A percentile compares a stretch with the other conserved stretches of the same genome.
Evolutionary conservation across 1,284 basidiomycete species (phyloP).

Genomic region (Apiotrichum sp.): DNA sequence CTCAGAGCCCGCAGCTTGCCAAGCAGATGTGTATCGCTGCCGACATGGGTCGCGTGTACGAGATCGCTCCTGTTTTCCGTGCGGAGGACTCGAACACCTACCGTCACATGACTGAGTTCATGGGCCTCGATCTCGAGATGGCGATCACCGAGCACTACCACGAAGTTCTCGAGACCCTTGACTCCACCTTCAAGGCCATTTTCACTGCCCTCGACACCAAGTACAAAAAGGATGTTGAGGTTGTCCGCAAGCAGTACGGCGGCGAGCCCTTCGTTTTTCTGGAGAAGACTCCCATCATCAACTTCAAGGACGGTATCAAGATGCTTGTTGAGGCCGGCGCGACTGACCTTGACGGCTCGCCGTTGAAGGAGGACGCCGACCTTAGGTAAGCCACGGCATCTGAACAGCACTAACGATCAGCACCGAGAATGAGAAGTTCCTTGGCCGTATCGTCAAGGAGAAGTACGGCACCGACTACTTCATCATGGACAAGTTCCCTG

Average conservation of each 20-base stretch:
- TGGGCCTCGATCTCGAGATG: constrained; percentile 99
- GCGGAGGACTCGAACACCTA: constrained; percentile 98
- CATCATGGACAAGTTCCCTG: constrained; percentile 95
- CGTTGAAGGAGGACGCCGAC: constrained; percentile 69
- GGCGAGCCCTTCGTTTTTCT: constrained; percentile 81
- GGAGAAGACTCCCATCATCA: constrained; percentile 71
- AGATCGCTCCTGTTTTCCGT: constrained; percentile 89
- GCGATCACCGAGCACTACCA: constrained; percentile 97
- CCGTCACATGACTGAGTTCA: constrained; percentile 97
- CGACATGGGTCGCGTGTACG: constrained; percentile 96
- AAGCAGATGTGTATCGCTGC: constrained; percentile 99
- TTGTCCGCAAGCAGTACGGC: constrained; percentile 80
- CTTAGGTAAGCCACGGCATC: constrained; percentile 57
- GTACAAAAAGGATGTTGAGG: constrained; percentile 72
- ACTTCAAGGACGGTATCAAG: constrained; percentile 81
- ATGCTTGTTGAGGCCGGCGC: constrained; percentile 79
- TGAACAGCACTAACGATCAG: constrained; percentile 13
- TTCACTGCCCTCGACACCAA: constrained; percentile 73
- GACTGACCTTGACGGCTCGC: constrained; percentile 46
- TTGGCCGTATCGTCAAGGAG: constrained; percentile 79
- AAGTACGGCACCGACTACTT: constrained; percentile 93
- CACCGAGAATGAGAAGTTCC: constrained; percentile 69
- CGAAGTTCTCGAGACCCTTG: constrained; percentile 83
- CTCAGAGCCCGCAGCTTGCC: constrained; percentile 92
- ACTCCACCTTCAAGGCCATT: constrained; percentile 73